Base-by-base conservation (phyloP, 2,329 filamentous ascomycete genomes). In the Aschersonia sp. region DNA sequence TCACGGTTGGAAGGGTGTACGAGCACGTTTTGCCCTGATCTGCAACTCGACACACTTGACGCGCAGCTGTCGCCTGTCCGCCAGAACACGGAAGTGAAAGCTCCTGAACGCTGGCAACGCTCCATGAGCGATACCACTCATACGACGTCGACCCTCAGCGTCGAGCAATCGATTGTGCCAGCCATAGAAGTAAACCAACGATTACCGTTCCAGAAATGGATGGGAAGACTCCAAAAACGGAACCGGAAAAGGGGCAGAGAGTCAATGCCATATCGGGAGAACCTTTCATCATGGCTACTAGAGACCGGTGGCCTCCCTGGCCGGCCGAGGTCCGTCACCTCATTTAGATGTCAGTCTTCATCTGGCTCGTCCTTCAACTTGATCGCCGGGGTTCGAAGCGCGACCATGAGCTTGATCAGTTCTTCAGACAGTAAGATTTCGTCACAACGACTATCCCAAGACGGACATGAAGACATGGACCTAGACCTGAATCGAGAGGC, bases 381-480 rank as follows among this genome's bases (percentile, higher is more conserved):
- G 58, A 78, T 96, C 40, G 79, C 81, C n/a, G 83, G 79, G 12
- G 75, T 94, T 55, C 87, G 83, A 60, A 92, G 87, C 52, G 84
- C 85, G 46, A 89, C 83, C 50, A 72, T 87, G 51, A 94, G 87
- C 50, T 69, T 89, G 50, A 76, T 80, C 44, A 87, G 76, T 47
- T 83, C 81, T 9, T 73, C 73, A 50, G 69, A 64, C 51, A 70
- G 70, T 46, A 71, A 68, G 7, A 60, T 65, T 29, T 70, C 69
- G 47, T 78, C 81, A 41, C 64, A 69, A 54, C 63, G 69, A 42
- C 71, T 73, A 47, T 76, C 81, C 42, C 73, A 72, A 52, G 76
- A 79, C 43, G 78, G 82, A 49, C 74, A 75, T 52, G 79, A 79
- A 58, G 78, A 78, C 58, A 75, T 73, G 49, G 72, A 76, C 42